Evolutionary conservation across 1,139 yeast genomes (phyloP), one percentile per base, ranked within the genome.

Genomic region (Sugiyamaella paludigena): DNA sequence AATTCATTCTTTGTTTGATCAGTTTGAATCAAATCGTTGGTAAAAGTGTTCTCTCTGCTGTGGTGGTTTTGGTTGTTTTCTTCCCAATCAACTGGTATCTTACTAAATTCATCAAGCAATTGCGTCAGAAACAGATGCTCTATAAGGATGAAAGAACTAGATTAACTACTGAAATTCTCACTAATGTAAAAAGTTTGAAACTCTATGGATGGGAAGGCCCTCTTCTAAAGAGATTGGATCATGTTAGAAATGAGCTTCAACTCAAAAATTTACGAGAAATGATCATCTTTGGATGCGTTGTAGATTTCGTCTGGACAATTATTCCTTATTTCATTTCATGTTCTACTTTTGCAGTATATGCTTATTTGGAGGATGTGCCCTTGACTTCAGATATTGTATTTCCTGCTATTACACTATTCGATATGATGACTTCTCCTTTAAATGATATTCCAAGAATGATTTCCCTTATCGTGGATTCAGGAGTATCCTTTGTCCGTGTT

Each of bases 171-270:
- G 91, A 84, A 58, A 75, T 84, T 10, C 63, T 84, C 50, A 74
- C 80, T 36, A 77, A 83, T 46, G 81, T 84, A 53, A 84, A 84
- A 60, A 78, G 85, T 49, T 76, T 85, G 54, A 85, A 85, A 63
- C 70, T 85, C 15, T 84, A 84, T 57, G 83, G 87, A 0, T 84
- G 91, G 88, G 94, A 85, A 61, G 67, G 68, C 15, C 83, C 91
- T 13, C 78, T 83, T 77, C 62, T 81, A 33, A 68, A 72, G 10
- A 76, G 79, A 45, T 56, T 69, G 29, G 50, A 52, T 38, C 75
- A 75, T 56, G 91, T 91, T 30, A 83, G 98, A 75, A 87, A 88
- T 61, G 87, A 85, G 44, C 81, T 83, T 61, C 98, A 94, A 69
- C 78, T 94, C 67, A 74, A 72, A 33, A 87, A 87, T 59, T 76